Evolutionary conservation across 73 alveolate species (phyloP).

Genomic region (Halteria grandinella): DNA sequence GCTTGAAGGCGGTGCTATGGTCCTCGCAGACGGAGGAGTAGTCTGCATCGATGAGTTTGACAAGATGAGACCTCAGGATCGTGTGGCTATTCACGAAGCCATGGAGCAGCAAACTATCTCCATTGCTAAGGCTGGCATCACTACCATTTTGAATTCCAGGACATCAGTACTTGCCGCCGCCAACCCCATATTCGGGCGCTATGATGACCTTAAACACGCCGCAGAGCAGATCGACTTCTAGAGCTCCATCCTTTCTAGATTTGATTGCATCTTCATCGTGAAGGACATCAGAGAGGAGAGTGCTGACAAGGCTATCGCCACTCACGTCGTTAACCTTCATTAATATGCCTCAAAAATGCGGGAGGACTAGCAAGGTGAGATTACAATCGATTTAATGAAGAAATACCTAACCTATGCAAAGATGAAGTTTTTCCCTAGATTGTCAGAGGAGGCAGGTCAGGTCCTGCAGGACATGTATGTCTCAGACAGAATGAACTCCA

Average conservation of each 20-base stretch:
- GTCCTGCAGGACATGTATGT: constrained; percentile 91
- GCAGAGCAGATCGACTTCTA: constrained; percentile 98
- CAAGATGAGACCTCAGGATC: constrained; percentile 99
- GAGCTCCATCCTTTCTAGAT: constrained; percentile 98
- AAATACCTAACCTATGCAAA: constrained; percentile 96
- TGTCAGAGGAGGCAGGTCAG: constrained; percentile 94
- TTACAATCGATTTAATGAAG: constrained; percentile 84
- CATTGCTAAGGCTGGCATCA: constrained; percentile 99
- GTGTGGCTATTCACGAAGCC: constrained; percentile 99
- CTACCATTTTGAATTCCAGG: constrained; percentile 96
- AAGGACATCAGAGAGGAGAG: constrained; percentile 96
- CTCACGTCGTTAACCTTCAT: constrained; percentile 95
- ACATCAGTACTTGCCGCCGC: constrained; percentile 99
- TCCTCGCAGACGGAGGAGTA: constrained; percentile 99
- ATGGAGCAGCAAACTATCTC: constrained; percentile 99
- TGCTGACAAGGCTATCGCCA: constrained; percentile 94
- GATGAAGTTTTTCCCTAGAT: constrained; percentile 90
- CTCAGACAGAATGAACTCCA: constrained; percentile 89
- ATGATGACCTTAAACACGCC: constrained; percentile 97
- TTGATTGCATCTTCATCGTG: constrained; percentile 98
- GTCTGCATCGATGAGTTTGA: constrained; percentile 99
- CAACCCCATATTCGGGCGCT: constrained; percentile 99
- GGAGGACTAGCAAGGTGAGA: constrained; percentile 73
- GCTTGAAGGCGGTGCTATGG: constrained; percentile 99
- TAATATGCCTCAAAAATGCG: constrained; percentile 61